Conservation (phyloP, 345 rosid genomes). For the Brassica cretica region DNA sequence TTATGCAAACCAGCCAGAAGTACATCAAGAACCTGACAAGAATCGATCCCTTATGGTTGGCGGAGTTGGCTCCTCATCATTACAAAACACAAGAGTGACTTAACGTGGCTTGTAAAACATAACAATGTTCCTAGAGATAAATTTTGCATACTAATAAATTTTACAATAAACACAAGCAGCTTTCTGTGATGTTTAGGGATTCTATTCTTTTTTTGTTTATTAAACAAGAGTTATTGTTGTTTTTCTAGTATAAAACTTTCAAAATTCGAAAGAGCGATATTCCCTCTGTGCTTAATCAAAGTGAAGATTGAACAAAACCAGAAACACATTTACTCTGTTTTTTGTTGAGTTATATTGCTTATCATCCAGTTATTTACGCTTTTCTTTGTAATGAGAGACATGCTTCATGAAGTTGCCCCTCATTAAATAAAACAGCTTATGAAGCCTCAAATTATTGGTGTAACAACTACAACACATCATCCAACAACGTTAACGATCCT, state of each 20-base stretch:
- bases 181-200: not conserved
- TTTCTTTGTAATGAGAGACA: no score
- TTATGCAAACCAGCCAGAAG: conserved; percentile 75
- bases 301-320: not conserved
- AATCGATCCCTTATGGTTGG: conserved; percentile 64
- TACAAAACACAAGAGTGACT: conserved; percentile 54
- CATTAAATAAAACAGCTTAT: no score
- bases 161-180: not conserved
- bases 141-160: not conserved
- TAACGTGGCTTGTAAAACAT: no score
- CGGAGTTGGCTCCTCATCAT: conserved; percentile 67
- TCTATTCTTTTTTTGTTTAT: not conserved
- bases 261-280: not conserved
- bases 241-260: not conserved
- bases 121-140: not conserved
- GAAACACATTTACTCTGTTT: no score
- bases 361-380: no score
- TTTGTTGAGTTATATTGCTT: no score
- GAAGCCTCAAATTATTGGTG: no score
- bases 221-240: not conserved
- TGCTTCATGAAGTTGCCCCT: no score
- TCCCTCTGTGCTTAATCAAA: not conserved
- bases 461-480: no score
- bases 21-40: conserved; percentile 73
- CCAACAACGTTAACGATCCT: no score